Percentiles rank a stretch among this genome's conserved stretches.
These are phyloP conservation scores for Orbilia brochopaga DNA, from an alignment of 2,329 filamentous ascomycete genomes.

Conservation along the genomic window DNA sequence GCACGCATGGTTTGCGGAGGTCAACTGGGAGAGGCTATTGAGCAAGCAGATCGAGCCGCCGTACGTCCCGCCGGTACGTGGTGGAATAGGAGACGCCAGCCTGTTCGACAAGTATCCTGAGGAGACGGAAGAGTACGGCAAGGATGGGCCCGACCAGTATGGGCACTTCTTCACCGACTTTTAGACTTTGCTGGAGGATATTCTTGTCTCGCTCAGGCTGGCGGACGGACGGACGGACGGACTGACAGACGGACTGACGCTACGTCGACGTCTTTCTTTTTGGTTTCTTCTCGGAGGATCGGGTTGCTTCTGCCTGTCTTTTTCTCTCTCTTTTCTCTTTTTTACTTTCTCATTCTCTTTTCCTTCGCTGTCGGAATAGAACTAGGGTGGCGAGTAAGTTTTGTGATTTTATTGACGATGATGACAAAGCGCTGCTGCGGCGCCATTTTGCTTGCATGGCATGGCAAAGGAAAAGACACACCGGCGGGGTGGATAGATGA, in stretches of 20 bases:
- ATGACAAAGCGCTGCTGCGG: not conserved
- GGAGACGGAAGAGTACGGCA: slow-evolving; percentile 89
- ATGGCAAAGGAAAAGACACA: not conserved
- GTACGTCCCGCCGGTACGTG: slow-evolving; percentile 93
- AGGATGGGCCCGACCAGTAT: slow-evolving; percentile 59
- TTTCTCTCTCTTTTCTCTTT: slow-evolving; percentile 19
- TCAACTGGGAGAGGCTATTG: slow-evolving; percentile 92
- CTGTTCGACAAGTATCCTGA: slow-evolving; percentile 98
- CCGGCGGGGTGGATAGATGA: not conserved
- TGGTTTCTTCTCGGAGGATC: slow-evolving; percentile 8
- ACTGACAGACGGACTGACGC: too few relatives aligned
- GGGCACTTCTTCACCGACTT: slow-evolving; percentile 79
- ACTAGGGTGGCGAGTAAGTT: not conserved
- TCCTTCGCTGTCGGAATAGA: slow-evolving; percentile 7
- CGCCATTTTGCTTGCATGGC: not conserved
- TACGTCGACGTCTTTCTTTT: slow-evolving; percentile 21
- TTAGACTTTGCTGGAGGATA: slow-evolving; percentile 57
- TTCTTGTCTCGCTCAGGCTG: not conserved
- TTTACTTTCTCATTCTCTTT: not conserved
- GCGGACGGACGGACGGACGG: too few relatives aligned
- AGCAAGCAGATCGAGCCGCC: slow-evolving; percentile 98
- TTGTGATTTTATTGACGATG: slow-evolving; percentile 1
- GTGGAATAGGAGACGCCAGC: slow-evolving; percentile 90
- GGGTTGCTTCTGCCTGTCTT: slow-evolving; percentile 21
- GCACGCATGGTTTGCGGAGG: slow-evolving; percentile 95